Base-by-base conservation (phyloP, 768 basidiomycete species). In the Xerocomellus intermedius region DNA sequence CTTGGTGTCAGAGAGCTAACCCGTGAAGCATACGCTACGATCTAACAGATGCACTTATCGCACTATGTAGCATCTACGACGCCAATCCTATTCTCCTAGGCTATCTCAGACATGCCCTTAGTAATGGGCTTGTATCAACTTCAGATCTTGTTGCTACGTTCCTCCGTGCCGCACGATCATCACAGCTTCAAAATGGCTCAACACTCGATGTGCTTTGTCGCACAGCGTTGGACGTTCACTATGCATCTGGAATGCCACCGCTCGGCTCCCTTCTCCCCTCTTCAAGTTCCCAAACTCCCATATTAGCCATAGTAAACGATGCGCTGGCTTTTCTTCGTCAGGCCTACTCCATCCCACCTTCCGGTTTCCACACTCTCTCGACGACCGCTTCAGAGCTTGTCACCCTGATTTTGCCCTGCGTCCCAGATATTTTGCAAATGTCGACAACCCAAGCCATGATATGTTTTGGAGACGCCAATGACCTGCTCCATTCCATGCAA, bases 191-290 rank as follows among this genome's bases (percentile, higher is more conserved):
- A 63, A 76, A 81, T 39, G 74, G 80, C 7, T 79, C 84, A 0
- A 91, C 88, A 3, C 75, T 92, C 32, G 82, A 89, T 64, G 80
- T 81, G 61, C 80, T 92, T 10, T 89, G 87, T 66, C 80, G 81
- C 39, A 74, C 84, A 24, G 83, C 81, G 5, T 73, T 90, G 46
- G 83, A 88, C 52, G 76, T 74, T 2, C 85, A 87, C 66, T 84
- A 86, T 64, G 73, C 80, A 19, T 81, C 83, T 35, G 80, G 82
- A 13, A 58, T 80, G 50, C 71, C 80, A 4, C 73, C 82, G 0
- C 67, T 79, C 3, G 82, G 82, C 8, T 85, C 86, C 6, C 68
- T 86, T 16, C 75, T 87, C 17, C 73, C 82, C 2, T 74, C 73
- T 21, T 60, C 75, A 19, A 80, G 83, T 56, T 75, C 82, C 6